Percentiles rank a stretch among this genome's conserved stretches.
Conservation (phyloP, 2,329 filamentous ascomycete species). For the Botrytis sinoallii region DNA sequence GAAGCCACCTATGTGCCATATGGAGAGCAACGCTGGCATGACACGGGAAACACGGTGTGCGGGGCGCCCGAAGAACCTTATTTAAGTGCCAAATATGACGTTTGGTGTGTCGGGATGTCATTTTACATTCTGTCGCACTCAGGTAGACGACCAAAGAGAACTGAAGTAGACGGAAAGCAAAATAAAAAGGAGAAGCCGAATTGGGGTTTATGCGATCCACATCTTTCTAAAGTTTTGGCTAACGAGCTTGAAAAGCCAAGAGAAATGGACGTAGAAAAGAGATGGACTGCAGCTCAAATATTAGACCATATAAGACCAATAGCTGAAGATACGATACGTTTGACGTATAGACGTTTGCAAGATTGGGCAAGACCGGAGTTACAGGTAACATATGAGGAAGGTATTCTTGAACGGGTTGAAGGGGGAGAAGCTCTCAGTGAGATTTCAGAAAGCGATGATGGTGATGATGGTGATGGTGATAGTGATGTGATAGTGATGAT, state of each 20-base stretch:
- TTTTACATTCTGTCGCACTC: not conserved
- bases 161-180: not conserved
- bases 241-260: not conserved
- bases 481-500: not conserved
- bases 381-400: not conserved
- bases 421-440: not conserved
- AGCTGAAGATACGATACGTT: constrained; percentile 1
- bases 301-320: not conserved
- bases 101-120: not conserved
- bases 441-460: not conserved
- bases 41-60: not conserved
- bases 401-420: not conserved
- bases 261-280: not conserved
- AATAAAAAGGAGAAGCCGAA: not conserved
- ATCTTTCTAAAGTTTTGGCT: not conserved
- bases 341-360: not conserved
- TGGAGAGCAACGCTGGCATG: not conserved
- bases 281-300: not conserved
- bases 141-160: not conserved
- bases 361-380: not conserved
- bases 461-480: not conserved
- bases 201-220: not conserved
- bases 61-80: not conserved
- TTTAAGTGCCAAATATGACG: constrained; percentile 9
- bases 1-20: constrained; percentile 1